Base-by-base conservation (phyloP, 352 stramenopile species). In the Phytopythium delawarense region DNA sequence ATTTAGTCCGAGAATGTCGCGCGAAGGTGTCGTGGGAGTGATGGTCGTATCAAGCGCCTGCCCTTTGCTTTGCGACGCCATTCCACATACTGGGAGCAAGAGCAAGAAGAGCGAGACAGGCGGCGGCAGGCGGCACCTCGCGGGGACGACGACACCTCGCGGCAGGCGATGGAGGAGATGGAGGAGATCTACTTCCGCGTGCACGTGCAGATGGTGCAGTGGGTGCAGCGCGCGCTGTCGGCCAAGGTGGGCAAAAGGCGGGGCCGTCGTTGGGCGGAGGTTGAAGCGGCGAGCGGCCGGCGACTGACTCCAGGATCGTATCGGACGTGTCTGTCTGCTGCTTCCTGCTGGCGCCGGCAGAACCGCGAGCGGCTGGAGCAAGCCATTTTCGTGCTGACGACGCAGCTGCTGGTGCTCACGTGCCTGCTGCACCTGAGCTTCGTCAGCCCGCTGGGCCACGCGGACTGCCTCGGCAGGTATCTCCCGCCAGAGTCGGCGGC, bases 141-240 rank as follows among this genome's bases (percentile, higher is more conserved):
- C 42, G 45, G 20, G 45, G 21, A 5, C 25, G 34, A 5, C 46
- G 46, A 40, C 35, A 15, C 35, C 35, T 40, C 35, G 35, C 35
- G 35, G 28, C 28, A 0, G 13, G 18, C 20, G 15, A 81, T 80
- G 71, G 71, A 82, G 23, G 67, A 75, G 18, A 81, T 88, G 70
- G 82, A 92, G 62, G 78, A 89, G 63, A 70, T 91, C 21, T 92
- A 92, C 67, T 92, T 92, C 66, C 69, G 74, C 40, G 67, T 96
- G 56, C 83, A 96, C 62, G 69, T 80, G 57, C 70, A 82, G 51
- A 66, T 91, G 13, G 73, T 84, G 44, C 73, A 70, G 28, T 87
- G 74, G 59, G 59, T 74, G 30, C 69, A 80, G 65, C 61, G 60
- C 15, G 57, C 77, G 25, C 65, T 82, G n/a, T 71, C 76, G 40